These are phyloP conservation scores for Penicillium pancosmium DNA, from an alignment of 495 filamentous ascomycete genomes.

Conservation along the genomic window DNA sequence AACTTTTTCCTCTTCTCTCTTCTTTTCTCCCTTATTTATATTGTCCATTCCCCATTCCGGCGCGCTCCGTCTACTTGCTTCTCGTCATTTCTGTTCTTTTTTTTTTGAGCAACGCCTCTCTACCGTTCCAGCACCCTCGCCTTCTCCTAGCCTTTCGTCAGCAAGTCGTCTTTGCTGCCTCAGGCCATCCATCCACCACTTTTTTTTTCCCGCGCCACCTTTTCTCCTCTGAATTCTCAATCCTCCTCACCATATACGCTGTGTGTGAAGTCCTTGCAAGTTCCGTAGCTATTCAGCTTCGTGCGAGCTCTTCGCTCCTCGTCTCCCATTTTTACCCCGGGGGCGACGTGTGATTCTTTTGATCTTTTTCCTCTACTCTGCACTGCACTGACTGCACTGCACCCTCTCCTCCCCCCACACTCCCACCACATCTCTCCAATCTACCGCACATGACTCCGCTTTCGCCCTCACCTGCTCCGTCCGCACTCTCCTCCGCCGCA, in stretches of 20 bases:
- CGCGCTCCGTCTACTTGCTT: not conserved
- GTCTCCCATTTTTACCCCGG: conserved; percentile 13
- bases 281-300: conserved; percentile 15
- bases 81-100: not conserved
- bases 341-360: conserved; percentile 15
- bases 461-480: conserved; percentile 48
- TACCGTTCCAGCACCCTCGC: no score
- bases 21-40: conserved; percentile 14
- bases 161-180: conserved; percentile 30
- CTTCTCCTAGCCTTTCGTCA: conserved; percentile 27
- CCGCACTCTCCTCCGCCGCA: conserved; percentile 49
- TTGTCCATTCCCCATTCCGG: conserved; percentile 9
- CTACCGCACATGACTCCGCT: conserved; percentile 53
- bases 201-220: conserved; percentile 29
- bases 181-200: conserved; percentile 29
- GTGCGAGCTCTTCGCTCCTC: conserved; percentile 28
- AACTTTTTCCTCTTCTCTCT: conserved; percentile 15
- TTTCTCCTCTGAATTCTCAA: conserved; percentile 8
- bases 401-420: conserved; percentile 5
- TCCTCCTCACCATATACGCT: not conserved
- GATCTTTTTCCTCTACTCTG: not conserved
- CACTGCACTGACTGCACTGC: no score
- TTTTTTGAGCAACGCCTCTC: no score
- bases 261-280: conserved; percentile 6
- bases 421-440: conserved; percentile 12